Base-by-base conservation (phyloP, 768 basidiomycete species). In the Chalciporus piperatus region DNA sequence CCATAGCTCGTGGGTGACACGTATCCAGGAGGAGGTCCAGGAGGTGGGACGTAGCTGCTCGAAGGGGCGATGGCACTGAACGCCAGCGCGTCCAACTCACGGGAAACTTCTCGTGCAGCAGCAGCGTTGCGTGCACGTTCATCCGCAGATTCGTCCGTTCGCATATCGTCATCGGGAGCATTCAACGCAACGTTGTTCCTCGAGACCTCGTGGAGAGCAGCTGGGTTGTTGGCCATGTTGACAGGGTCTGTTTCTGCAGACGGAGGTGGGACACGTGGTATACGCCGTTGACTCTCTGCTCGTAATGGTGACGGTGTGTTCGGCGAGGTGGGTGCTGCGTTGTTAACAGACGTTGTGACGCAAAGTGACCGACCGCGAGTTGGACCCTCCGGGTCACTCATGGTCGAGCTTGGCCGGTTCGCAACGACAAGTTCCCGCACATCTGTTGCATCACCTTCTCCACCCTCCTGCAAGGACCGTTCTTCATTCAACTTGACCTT, bases 101-200 rank as follows among this genome's bases (percentile, higher is more conserved):
- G 76, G 12, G 78, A 78, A 1, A 90, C 75, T 63, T 86, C 86
- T 16, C 81, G 76, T 5, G 85, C 85, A 23, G 83, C 86, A 16
- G 86, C 87, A 1, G 79, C 81, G 57, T 84, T 81, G 25, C 80
- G 74, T n/a, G 72, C 74, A 3, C 65, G 70, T 56, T 85, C 84
- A 11, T 83, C 78, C 8, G 77, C 73, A 4, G 49, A 53, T 50
- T 62, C 60, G 6, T 53, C 57, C 12, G 52, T 58, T n/a, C 37
- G 45, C 19, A n/a, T 28, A 28, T 76, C 61, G 0, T 75, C 59
- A 4, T 59, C 59, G 17, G 56, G 53, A 19, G n/a, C 30, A 42
- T 40, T 44, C 11, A 40, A 28, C 20, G 40, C 45, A 38, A 42
- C 33, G 12, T 45, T 43, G 6, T 51, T 47, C 19, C 54, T 57